phyloP scores from a whole-genome alignment of 352 stramenopile genomes.

The Ophiocytium majus region DNA sequence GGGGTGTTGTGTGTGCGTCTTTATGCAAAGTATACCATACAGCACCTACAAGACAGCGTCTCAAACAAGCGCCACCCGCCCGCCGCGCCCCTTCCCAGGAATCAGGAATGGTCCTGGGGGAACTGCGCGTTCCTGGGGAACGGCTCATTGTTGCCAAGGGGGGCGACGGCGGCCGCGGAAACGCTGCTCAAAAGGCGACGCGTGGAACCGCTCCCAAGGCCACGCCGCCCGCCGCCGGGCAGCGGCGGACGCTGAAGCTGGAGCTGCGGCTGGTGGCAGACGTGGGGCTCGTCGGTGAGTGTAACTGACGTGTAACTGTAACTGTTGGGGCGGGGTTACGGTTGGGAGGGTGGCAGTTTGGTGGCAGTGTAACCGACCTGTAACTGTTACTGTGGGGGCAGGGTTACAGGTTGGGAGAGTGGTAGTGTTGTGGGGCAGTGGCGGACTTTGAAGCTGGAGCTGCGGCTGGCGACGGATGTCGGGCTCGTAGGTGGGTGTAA shows the following conservation, averaged over 20 bases:
- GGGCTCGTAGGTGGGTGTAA: too few relatives aligned
- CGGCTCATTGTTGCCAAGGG: constrained; percentile 68
- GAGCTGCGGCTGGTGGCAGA: constrained; percentile 97
- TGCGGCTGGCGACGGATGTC: too few relatives aligned
- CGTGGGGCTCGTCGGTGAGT: constrained; percentile 68
- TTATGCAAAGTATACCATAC: background rate
- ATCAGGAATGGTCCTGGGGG: constrained; percentile 63
- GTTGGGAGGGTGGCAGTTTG: too few relatives aligned
- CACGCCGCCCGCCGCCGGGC: constrained; percentile 27
- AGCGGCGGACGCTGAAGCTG: constrained; percentile 78
- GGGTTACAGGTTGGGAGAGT: too few relatives aligned
- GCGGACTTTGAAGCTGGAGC: too few relatives aligned
- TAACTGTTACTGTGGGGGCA: too few relatives aligned
- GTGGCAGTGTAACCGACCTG: too few relatives aligned
- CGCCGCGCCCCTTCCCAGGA: background rate
- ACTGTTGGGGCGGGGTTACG: too few relatives aligned
- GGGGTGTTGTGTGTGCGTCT: background rate
- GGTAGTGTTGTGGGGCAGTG: too few relatives aligned
- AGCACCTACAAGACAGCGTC: background rate
- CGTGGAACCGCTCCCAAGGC: constrained; percentile 43
- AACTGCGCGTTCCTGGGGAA: constrained; percentile 67
- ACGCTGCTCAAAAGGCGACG: constrained; percentile 67
- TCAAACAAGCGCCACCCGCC: background rate
- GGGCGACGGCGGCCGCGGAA: constrained; percentile 69
- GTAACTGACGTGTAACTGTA: too few relatives aligned